These are phyloP conservation scores for Xylaria telfairii DNA, from an alignment of 495 filamentous ascomycete genomes.

Conservation along the genomic window DNA sequence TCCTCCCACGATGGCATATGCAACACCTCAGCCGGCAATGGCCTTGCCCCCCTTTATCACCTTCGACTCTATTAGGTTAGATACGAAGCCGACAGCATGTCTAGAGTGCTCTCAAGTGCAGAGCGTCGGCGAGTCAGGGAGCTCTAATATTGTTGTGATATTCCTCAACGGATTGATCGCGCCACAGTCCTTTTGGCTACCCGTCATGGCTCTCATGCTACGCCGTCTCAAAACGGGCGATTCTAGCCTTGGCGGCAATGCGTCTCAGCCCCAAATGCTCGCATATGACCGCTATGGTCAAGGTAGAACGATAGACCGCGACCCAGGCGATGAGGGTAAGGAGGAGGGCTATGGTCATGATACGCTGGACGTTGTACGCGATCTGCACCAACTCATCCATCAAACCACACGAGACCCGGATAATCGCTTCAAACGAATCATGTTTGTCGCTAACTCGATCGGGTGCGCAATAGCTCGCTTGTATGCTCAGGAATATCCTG, in stretches of 20 bases:
- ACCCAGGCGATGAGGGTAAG: conserved; percentile 55
- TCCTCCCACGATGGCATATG: conserved; percentile 8
- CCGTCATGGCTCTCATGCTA: conserved; percentile 46
- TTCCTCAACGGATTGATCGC: conserved; percentile 68
- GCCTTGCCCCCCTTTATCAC: conserved; percentile 23
- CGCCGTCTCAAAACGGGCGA: conserved; percentile 23
- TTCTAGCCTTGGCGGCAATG: conserved; percentile 23
- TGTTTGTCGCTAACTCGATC: conserved; percentile 65
- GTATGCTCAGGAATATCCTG: conserved; percentile 56
- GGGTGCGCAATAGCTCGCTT: conserved; percentile 65
- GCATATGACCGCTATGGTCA: conserved; percentile 72
- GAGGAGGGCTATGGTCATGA: conserved; percentile 61
- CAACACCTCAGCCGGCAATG: conserved; percentile 20
- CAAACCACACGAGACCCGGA: conserved; percentile 40
- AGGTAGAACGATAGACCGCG: conserved; percentile 58
- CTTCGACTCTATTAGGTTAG: conserved; percentile 15
- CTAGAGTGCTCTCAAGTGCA: conserved; percentile 21
- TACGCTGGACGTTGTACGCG: conserved; percentile 50
- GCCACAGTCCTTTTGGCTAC: conserved; percentile 57
- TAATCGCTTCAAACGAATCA: conserved; percentile 35
- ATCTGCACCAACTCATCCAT: conserved; percentile 58
- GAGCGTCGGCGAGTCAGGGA: conserved; percentile 4
- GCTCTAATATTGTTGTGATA: conserved; percentile 52
- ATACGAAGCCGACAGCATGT: conserved; percentile 22
- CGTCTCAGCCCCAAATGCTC: conserved; percentile 54